Base-by-base conservation (phyloP, 2,329 filamentous ascomycete species). In the Epicoccum nigrum region DNA sequence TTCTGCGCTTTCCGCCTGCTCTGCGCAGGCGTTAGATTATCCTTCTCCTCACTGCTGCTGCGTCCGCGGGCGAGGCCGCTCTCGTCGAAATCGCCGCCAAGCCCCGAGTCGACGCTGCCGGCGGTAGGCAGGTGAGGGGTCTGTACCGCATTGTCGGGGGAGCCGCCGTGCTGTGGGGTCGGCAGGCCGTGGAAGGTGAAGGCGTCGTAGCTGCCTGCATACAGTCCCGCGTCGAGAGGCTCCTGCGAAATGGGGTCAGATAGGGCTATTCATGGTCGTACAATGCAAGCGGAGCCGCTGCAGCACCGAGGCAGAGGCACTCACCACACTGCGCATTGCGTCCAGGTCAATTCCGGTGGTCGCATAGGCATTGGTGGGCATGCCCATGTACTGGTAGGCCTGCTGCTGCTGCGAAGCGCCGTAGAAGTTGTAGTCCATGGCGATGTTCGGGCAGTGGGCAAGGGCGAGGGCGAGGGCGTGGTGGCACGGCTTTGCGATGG, bases 1-100 rank as follows among this genome's bases (percentile, higher is more conserved):
- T 89, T 90, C 67, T 90, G 87, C 40, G 84, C 86, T 71, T 90
- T 89, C 59, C 87, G 79, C 59, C 77, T 64, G 62, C 84, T 83
- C 64, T 78, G 77, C 40, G 76, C 76, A 20, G 76, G 76, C 45
- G 77, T 80, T 41, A 79, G 64, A 27, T 56, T 62, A 6, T 77
- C 74, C 60, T 78, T 78, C 63, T 79, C 77, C 54, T 78, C 77
- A 54, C 75, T 78, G 59, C 76, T 78, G 54, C 75, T 74, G 25
- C 75, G 62, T 30, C 73, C 67, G 60, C 64, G 43, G 67, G 59
- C 60, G 34, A 43, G 50, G 50, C 64, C 62, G 51, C 56, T 55
- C 44, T 72, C 69, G 21, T 76, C 75, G 40, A 75, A 52, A 9
- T 77, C 75, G 16, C 71, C 61, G 17, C 70, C 71, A 11, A 77